Evolutionary conservation across 2,329 filamentous ascomycete species (phyloP).

Genomic region (Coleophoma eucalyptorum): DNA sequence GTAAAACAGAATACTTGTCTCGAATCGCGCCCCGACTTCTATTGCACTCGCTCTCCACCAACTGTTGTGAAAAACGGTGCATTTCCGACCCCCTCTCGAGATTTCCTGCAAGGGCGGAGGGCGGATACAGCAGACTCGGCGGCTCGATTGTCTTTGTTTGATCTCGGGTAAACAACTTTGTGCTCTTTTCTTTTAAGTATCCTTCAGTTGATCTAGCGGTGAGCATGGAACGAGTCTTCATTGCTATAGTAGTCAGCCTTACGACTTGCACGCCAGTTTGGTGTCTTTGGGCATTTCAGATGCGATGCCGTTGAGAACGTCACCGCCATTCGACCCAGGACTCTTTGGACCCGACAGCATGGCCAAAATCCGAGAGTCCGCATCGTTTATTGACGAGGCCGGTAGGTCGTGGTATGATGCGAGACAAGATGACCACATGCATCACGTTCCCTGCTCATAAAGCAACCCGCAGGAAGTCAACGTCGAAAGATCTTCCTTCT

Average conservation of each 20-base stretch:
- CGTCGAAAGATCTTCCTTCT: neutral
- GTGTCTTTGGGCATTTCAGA: too few relatives aligned
- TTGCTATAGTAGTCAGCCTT: too few relatives aligned
- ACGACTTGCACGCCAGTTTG: too few relatives aligned
- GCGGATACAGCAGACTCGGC: too few relatives aligned
- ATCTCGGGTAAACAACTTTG: slow-evolving; percentile 7
- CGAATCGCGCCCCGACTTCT: slow-evolving; percentile 14
- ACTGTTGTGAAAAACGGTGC: too few relatives aligned
- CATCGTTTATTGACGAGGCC: neutral
- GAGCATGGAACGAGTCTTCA: too few relatives aligned
- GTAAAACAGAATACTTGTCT: slow-evolving; percentile 10
- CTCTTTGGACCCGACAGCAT: neutral
- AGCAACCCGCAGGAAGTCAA: neutral
- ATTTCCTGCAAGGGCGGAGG: neutral
- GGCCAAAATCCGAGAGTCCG: neutral
- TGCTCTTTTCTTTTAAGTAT: too few relatives aligned
- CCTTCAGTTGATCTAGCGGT: too few relatives aligned
- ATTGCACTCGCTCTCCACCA: slow-evolving; percentile 1
- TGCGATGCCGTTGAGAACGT: neutral
- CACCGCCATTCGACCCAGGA: neutral
- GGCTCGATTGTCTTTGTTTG: neutral
- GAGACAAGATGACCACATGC: neutral
- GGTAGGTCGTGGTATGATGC: neutral
- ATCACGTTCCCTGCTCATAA: neutral
- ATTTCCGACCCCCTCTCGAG: neutral